Percentiles rank a stretch among this genome's conserved stretches.
Evolutionary conservation across 2,329 filamentous ascomycete genomes (phyloP).

Genomic region (Fusarium cicatricum): DNA sequence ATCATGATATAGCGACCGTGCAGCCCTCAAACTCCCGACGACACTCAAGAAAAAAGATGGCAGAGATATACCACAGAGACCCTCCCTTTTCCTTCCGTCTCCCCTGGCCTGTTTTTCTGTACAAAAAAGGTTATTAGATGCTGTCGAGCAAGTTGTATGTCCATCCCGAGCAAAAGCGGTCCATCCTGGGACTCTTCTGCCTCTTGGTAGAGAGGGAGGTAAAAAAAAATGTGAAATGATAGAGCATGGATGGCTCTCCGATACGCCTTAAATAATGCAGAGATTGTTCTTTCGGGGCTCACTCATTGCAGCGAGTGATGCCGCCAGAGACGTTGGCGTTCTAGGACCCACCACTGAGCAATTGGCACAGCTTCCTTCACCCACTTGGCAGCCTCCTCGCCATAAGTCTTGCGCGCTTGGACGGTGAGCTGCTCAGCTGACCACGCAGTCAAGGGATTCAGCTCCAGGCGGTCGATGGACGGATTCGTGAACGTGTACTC

Average conservation of each 20-base stretch:
- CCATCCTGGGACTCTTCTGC: neutral
- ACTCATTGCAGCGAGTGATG: conserved; percentile 29
- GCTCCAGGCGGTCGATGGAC: conserved; percentile 42
- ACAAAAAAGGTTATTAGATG: too few species aligned
- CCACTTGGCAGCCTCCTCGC: conserved; percentile 43
- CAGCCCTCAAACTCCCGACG: conserved; percentile 12
- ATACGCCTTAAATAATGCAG: conserved; percentile 29
- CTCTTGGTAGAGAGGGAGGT: neutral
- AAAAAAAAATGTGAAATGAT: neutral
- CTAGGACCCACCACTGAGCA: conserved; percentile 36
- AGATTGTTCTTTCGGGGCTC: neutral
- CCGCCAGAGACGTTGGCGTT: conserved; percentile 39
- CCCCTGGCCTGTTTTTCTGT: too few species aligned
- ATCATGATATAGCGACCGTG: conserved; percentile 13
- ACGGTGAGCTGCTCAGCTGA: conserved; percentile 34
- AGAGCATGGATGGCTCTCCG: conserved; percentile 8
- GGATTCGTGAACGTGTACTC: conserved; percentile 47
- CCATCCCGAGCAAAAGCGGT: neutral
- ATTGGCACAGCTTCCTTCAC: conserved; percentile 36
- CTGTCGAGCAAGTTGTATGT: too few species aligned
- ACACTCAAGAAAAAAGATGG: conserved; percentile 5
- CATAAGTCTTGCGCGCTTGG: conserved; percentile 27
- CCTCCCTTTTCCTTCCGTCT: neutral
- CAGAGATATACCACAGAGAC: neutral
- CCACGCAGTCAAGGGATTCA: conserved; percentile 40